phyloP scores from a whole-genome alignment of 306 rosid species.

The Vicia sativa region DNA sequence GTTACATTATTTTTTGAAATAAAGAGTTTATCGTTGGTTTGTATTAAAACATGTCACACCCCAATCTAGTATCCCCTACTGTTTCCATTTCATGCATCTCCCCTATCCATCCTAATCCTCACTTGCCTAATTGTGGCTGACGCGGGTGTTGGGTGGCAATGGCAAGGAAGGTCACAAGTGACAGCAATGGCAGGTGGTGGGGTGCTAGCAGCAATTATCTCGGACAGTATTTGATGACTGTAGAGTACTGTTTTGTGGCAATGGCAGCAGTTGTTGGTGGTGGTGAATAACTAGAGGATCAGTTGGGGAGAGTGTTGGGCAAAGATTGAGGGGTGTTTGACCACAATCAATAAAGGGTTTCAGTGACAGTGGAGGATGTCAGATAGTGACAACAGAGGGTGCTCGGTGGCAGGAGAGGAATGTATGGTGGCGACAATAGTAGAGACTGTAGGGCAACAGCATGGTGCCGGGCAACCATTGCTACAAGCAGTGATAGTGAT shows the following conservation, averaged over 20 bases:
- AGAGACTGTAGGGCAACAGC: neutral
- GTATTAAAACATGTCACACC: too few species aligned
- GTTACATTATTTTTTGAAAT: neutral
- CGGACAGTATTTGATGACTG: neutral
- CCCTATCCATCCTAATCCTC: neutral
- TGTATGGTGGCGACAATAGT: too few species aligned
- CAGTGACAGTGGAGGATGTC: too few species aligned
- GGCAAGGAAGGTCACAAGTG: neutral
- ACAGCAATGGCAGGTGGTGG: neutral
- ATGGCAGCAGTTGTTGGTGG: neutral
- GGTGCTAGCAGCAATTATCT: neutral
- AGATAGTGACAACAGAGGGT: neutral
- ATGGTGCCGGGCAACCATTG: too few species aligned
- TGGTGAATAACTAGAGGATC: neutral
- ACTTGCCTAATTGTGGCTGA: neutral
- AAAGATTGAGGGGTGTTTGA: neutral
- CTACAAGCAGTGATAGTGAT: too few species aligned
- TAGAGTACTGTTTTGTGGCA: neutral
- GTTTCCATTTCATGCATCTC: too few species aligned
- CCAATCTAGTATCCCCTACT: too few species aligned
- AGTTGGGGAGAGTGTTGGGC: neutral
- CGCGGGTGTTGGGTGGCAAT: neutral
- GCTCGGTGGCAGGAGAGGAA: neutral
- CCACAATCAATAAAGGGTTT: neutral
- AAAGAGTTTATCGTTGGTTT: neutral